phyloP scores from a whole-genome alignment of 176 grass and related monocot species.

The Guadua angustifolia region DNA sequence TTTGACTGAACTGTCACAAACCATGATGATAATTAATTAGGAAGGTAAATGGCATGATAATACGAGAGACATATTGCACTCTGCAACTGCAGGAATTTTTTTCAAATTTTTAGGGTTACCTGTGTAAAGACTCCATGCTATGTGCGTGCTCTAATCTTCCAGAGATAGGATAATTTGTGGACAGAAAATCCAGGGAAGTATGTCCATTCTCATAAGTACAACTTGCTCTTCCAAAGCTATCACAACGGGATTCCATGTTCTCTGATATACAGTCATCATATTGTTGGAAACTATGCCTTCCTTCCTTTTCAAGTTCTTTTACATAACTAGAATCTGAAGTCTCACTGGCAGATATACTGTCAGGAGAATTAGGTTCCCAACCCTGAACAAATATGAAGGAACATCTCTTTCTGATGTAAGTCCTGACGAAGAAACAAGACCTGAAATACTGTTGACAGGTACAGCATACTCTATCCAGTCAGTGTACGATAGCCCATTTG shows the following conservation, averaged over 20 bases:
- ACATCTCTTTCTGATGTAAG: slow-evolving; percentile 59
- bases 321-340: slow-evolving; percentile 74
- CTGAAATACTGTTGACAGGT: slow-evolving; percentile 75
- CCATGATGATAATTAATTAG: slow-evolving; percentile 33
- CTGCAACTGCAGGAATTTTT: slow-evolving; percentile 24
- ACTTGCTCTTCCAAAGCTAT: slow-evolving; percentile 81
- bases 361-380: slow-evolving; percentile 75
- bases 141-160: slow-evolving; percentile 51
- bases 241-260: slow-evolving; percentile 63
- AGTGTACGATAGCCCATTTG: slow-evolving; percentile 55
- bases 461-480: slow-evolving; percentile 82
- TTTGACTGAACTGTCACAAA: slow-evolving; percentile 86
- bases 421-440: slow-evolving; percentile 76
- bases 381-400: slow-evolving; percentile 65
- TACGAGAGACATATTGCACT: slow-evolving; percentile 34
- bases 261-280: slow-evolving; percentile 76
- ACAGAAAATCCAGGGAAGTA: slow-evolving; percentile 70
- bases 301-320: slow-evolving; percentile 85
- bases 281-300: slow-evolving; percentile 59
- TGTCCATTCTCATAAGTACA: slow-evolving; percentile 68
- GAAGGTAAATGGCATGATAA: slow-evolving; percentile 24
- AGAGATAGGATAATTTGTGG: slow-evolving; percentile 41
- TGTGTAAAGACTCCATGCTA: slow-evolving; percentile 80
- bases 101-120: slow-evolving; percentile 52
- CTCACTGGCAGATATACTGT: slow-evolving; percentile 79